phyloP scores from a whole-genome alignment of 2,329 filamentous ascomycete genomes.

The Alternaria burnsii region DNA sequence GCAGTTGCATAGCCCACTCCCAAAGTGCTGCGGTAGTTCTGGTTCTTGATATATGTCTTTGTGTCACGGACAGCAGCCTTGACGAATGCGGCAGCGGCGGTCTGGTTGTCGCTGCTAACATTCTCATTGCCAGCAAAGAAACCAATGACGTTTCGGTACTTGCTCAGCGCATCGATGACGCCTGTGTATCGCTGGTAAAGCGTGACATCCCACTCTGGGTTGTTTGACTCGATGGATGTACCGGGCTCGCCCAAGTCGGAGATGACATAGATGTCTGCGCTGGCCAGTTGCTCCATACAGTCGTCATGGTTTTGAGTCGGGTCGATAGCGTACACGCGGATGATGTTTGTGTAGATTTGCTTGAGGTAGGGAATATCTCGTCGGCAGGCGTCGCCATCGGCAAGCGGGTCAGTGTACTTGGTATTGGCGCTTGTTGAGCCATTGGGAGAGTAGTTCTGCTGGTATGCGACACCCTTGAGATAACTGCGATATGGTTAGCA shows the following conservation, averaged over 20 bases:
- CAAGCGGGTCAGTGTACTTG: slow-evolving; percentile 82
- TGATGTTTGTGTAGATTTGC: slow-evolving; percentile 81
- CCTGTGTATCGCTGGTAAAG: slow-evolving; percentile 82
- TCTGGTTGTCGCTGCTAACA: slow-evolving; percentile 86
- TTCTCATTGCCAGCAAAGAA: slow-evolving; percentile 99
- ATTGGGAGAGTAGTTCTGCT: slow-evolving; percentile 61
- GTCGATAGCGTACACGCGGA: slow-evolving; percentile 94
- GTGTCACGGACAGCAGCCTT: slow-evolving; percentile 96
- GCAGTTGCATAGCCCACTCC: slow-evolving; percentile 96
- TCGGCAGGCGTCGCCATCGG: slow-evolving; percentile 74
- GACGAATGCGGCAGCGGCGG: slow-evolving; percentile 87
- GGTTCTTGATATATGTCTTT: slow-evolving; percentile 87
- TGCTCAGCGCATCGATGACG: slow-evolving; percentile 80
- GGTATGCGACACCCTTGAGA: slow-evolving; percentile 94
- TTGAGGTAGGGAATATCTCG: slow-evolving; percentile 86
- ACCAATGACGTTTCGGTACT: slow-evolving; percentile 91
- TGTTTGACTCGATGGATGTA: slow-evolving; percentile 82
- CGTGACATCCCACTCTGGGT: slow-evolving; percentile 79
- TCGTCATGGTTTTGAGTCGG: slow-evolving; percentile 77
- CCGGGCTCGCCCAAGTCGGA: slow-evolving; percentile 71
- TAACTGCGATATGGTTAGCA: slow-evolving; percentile 59
- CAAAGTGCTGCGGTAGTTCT: slow-evolving; percentile 74
- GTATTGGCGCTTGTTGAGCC: slow-evolving; percentile 43
- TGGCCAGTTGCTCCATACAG: slow-evolving; percentile 85
- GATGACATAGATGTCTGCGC: slow-evolving; percentile 93